Conservation (phyloP, 139 green algal genomes). For the Tetradesmus lagerheimii region DNA sequence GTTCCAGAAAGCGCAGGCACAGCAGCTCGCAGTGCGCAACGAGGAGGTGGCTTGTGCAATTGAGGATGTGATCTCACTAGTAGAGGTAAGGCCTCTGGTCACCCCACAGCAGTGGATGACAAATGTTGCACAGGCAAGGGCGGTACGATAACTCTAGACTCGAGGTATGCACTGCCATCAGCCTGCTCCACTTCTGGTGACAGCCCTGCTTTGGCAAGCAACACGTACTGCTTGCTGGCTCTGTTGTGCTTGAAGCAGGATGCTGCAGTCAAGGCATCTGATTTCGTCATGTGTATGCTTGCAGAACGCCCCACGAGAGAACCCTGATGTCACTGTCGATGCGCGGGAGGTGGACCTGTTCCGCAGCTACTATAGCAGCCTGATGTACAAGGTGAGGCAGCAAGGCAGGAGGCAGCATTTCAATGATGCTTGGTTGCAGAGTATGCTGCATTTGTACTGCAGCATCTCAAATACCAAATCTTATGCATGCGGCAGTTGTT, state of each 20-base stretch:
- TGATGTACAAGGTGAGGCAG: conserved; percentile 84
- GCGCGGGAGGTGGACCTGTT: conserved; percentile 72
- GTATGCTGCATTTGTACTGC: no score
- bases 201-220: background rate
- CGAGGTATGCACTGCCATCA: no score
- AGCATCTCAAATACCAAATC: no score
- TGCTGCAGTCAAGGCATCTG: no score
- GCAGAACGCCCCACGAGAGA: conserved; percentile 79
- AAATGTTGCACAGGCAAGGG: background rate
- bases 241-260: no score
- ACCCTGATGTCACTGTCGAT: conserved; percentile 66
- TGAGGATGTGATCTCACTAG: conserved; percentile 47
- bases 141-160: no score
- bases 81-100: conserved; percentile 13
- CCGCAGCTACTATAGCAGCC: conserved; percentile 78
- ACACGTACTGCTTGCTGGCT: background rate
- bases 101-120: background rate
- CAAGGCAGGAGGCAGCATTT: background rate
- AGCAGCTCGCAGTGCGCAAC: conserved; percentile 81
- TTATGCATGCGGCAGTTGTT: background rate
- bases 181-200: no score
- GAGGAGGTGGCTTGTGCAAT: conserved; percentile 63
- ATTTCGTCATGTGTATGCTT: background rate
- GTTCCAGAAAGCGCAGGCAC: conserved; percentile 72
- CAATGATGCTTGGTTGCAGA: no score